phyloP scores from a whole-genome alignment of 2,329 filamentous ascomycete genomes.

The Verticillium klebahnii region DNA sequence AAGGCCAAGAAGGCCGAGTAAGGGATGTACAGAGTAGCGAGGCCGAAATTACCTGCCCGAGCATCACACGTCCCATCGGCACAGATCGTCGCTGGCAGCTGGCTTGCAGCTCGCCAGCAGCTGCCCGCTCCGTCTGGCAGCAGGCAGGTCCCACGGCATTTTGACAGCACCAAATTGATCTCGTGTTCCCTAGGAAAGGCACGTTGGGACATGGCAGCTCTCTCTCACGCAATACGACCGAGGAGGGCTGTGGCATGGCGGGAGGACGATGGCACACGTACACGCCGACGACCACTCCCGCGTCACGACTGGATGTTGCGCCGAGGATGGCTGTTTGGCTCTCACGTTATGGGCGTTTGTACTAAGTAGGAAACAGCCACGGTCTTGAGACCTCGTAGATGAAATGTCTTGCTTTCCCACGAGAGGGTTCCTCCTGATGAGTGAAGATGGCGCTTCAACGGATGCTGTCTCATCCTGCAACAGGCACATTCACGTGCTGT shows the following conservation, averaged over 20 bases:
- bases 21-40: neutral
- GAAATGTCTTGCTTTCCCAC: neutral
- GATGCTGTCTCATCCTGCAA: neutral
- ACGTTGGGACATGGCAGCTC: neutral
- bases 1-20: conserved; percentile 45
- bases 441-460: neutral
- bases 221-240: neutral
- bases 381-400: neutral
- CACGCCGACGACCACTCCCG: neutral
- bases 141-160: conserved; percentile 6
- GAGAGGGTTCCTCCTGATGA: neutral
- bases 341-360: neutral
- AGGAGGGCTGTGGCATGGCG: neutral
- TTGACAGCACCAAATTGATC: conserved; percentile 4
- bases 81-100: neutral
- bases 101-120: neutral
- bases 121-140: neutral
- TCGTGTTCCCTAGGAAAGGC: neutral
- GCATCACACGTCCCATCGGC: neutral
- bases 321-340: neutral
- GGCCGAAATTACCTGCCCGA: neutral
- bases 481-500: neutral
- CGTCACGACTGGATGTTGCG: neutral
- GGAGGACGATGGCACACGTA: neutral
- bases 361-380: neutral